phyloP scores from a whole-genome alignment of 108 stramenopile genomes.

The Skeletonema marinoi region DNA sequence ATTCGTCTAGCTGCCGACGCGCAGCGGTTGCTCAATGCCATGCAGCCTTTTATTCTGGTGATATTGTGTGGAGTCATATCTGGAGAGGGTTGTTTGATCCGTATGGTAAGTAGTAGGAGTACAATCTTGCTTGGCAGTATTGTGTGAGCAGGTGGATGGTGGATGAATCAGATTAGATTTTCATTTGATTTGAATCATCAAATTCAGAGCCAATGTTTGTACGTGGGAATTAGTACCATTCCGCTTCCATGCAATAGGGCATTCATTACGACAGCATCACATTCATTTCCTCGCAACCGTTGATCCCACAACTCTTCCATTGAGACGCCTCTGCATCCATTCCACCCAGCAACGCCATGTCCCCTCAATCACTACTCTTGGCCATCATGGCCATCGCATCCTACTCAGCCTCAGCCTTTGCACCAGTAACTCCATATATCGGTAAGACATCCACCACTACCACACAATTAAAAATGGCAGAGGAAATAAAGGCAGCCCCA shows the following conservation, averaged over 20 bases:
- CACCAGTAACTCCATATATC: neutral
- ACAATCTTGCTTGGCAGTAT: too few relatives aligned
- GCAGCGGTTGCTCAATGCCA: neutral
- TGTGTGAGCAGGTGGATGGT: too few relatives aligned
- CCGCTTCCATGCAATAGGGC: neutral
- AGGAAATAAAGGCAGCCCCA: conserved; percentile 15
- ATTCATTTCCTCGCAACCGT: too few relatives aligned
- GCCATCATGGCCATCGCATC: neutral
- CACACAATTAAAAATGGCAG: conserved; percentile 17
- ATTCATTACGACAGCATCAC: neutral
- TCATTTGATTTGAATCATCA: too few relatives aligned
- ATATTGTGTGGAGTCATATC: neutral
- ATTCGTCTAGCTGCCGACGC: neutral
- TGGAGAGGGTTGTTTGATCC: neutral
- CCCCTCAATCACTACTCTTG: neutral
- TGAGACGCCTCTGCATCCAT: too few relatives aligned
- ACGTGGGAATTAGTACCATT: neutral
- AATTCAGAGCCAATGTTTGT: too few relatives aligned
- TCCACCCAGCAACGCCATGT: neutral
- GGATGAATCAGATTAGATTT: too few relatives aligned
- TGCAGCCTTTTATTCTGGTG: neutral
- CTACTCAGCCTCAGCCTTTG: neutral
- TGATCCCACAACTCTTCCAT: too few relatives aligned
- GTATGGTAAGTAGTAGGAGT: neutral
- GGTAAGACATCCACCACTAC: neutral